Conservation (phyloP, 202 grass and related monocot species). For the Bolboschoenoplectus hybrid region DNA sequence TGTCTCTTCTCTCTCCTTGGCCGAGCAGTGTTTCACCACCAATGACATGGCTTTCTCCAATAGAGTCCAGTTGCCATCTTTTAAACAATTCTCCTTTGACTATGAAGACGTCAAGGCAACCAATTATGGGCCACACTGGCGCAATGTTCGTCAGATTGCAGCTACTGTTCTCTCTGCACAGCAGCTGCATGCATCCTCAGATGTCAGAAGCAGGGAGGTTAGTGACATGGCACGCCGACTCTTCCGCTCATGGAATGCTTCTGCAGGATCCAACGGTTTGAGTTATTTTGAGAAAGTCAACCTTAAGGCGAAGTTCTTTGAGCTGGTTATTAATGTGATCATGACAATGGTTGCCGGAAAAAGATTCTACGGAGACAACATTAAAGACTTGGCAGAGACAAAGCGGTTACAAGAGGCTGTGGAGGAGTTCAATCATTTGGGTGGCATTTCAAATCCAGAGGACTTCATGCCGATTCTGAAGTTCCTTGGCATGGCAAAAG, state of each 20-base stretch:
- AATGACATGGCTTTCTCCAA: conserved; percentile 52
- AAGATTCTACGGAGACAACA: background rate
- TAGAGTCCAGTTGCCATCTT: conserved; percentile 40
- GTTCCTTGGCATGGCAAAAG: background rate
- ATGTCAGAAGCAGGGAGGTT: conserved; percentile 5
- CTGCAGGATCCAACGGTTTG: too few relatives aligned
- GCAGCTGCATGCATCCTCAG: conserved; percentile 38
- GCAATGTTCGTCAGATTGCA: conserved; percentile 49
- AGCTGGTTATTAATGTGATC: background rate
- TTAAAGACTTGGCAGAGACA: background rate
- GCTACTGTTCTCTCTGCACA: conserved; percentile 42
- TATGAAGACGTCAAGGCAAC: conserved; percentile 34
- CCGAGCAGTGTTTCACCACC: conserved; percentile 58
- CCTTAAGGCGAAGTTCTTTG: background rate
- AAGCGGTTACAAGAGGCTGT: conserved; percentile 4
- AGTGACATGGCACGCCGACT: too few relatives aligned
- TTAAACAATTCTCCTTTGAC: background rate
- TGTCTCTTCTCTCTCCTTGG: background rate
- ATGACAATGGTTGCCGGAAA: background rate
- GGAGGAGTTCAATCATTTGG: conserved; percentile 1
- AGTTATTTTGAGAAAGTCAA: background rate
- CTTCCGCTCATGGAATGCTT: too few relatives aligned
- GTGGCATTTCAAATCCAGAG: background rate
- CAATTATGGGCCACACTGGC: conserved; percentile 45
- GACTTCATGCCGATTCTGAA: background rate